Percentiles rank a stretch among this genome's conserved stretches.
phyloP scores from a whole-genome alignment of 1,284 basidiomycete genomes.

The Lentinus polychrous region DNA sequence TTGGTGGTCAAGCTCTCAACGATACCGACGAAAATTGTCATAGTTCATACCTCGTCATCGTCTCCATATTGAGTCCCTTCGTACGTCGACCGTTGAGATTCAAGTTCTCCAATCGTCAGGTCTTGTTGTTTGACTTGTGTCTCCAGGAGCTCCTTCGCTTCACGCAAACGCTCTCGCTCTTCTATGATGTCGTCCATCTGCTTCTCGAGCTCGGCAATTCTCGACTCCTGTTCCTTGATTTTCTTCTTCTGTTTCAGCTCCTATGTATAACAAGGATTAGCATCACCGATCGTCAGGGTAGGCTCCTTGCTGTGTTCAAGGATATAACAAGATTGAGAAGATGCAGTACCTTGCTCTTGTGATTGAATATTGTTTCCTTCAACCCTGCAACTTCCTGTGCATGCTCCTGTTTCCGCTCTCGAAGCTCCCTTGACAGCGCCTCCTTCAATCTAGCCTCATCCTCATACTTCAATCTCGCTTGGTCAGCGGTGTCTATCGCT shows the following conservation, averaged over 20 bases:
- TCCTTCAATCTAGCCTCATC: neutral
- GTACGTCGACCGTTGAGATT: neutral
- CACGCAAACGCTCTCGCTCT: too few species aligned
- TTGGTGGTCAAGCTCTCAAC: too few species aligned
- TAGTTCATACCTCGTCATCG: neutral
- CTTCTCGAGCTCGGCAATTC: neutral
- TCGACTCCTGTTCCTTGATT: too few species aligned
- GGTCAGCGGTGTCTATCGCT: neutral
- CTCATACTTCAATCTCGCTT: neutral
- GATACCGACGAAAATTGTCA: too few species aligned
- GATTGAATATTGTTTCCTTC: neutral
- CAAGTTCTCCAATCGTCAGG: neutral
- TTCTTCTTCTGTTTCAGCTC: neutral
- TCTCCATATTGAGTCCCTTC: neutral
- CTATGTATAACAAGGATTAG: neutral
- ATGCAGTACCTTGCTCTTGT: neutral
- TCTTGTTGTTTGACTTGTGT: neutral
- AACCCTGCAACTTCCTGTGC: neutral
- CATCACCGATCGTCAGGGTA: neutral
- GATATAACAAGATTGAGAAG: too few species aligned
- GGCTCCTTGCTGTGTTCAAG: too few species aligned
- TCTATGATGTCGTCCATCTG: too few species aligned
- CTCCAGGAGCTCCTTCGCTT: neutral
- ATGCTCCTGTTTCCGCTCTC: neutral
- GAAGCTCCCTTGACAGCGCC: neutral